Base-by-base conservation (phyloP, 352 stramenopile species). In the Pythium inflatum region DNA sequence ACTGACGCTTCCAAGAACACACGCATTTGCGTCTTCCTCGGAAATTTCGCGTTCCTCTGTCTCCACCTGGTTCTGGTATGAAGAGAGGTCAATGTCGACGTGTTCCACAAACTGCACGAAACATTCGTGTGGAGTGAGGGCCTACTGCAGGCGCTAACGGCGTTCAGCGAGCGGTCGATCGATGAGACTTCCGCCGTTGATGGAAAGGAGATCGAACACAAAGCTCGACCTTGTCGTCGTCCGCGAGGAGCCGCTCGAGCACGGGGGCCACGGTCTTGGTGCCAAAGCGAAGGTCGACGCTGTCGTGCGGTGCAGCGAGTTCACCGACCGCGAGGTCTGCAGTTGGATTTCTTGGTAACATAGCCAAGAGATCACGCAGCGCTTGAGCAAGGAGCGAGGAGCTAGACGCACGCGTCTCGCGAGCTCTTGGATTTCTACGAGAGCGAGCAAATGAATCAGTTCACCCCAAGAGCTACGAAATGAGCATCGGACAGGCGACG, bases 211-310 rank as follows among this genome's bases (percentile, higher is more conserved):
- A 60, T 95, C 88, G 46, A 95, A 95, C 2, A 79, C 77, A 73
- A 92, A 95, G 69, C 22, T 71, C 38, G 60, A 55, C 64, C 38
- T 20, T 50, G 55, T 31, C 58, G 43, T 27, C 20, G 13, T 62
- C 40, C n/a, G 59, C 28, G 12, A 80, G 58, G 9, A 90, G 62
- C 49, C 83, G 77, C 20, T 79, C 67, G 11, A 95, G 54, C 41
- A 94, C 74, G 3, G 81, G 69, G 8, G 77, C 77, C 53, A 94
- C 93, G 56, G 66, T 82, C 49, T 89, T 90, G 60, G 77, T 64
- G 14, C 79, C 80, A 45, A 95, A 92, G 11, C 83, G 86, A 18
- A 95, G 73, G 71, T 95, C 86, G 20, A 93, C 74, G 20, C 88
- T 86, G 53, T 89, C 75, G 50, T 94, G 80, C 0, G 86, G 70